Conservation (phyloP, 352 stramenopile genomes). For the Blastocystis sp. region DNA sequence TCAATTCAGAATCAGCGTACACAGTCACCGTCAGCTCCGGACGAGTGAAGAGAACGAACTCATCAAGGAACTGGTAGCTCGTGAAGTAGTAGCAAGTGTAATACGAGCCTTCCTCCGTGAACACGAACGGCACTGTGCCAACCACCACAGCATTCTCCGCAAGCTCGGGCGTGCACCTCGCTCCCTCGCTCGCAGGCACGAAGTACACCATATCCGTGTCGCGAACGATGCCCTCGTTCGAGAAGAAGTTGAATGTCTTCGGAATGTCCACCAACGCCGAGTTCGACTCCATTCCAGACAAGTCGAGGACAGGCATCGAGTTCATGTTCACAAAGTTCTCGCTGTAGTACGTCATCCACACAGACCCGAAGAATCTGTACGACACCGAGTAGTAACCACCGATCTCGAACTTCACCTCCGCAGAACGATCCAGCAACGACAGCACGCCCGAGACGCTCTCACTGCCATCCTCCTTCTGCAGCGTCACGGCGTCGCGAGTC, state of each 20-base stretch:
- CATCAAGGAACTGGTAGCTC: background rate
- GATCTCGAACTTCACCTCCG: background rate
- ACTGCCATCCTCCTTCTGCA: background rate
- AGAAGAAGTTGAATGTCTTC: constrained; percentile 10
- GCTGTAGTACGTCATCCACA: background rate
- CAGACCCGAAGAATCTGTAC: constrained; percentile 45
- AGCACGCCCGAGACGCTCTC: background rate
- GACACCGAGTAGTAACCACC: constrained; percentile 23
- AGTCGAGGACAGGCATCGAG: background rate
- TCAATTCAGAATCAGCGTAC: background rate
- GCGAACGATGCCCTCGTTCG: background rate
- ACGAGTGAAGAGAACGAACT: constrained; percentile 27
- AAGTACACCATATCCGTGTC: constrained; percentile 15
- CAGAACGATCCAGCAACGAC: background rate
- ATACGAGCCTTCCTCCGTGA: constrained; percentile 2
- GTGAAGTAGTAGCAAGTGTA: constrained; percentile 60
- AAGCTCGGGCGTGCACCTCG: background rate
- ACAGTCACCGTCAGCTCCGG: constrained; percentile 20
- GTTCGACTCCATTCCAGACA: constrained; percentile 47
- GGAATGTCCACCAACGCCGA: constrained; percentile 23
- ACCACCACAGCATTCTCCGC: background rate
- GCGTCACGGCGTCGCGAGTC: background rate
- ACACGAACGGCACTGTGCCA: constrained; percentile 1
- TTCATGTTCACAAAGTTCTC: background rate
- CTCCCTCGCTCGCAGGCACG: background rate